Evolutionary conservation across 2,329 filamentous ascomycete genomes (phyloP), one percentile per base, ranked within the genome.

Genomic region (Calonectria multiphialidica): DNA sequence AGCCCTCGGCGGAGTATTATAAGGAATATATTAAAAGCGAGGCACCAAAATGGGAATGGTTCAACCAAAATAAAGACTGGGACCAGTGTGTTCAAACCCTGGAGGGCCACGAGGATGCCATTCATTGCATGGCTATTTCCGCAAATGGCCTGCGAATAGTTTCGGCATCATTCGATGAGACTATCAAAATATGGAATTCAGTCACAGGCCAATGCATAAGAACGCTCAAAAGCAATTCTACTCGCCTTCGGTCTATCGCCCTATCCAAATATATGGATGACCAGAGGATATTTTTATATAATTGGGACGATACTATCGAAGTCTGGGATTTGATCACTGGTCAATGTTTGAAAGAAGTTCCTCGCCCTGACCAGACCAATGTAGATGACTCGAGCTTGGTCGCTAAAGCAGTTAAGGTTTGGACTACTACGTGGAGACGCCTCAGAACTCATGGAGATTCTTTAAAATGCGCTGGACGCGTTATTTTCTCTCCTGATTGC

Each of bases 231-330:
- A 7, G 13, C 13, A 5, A 3, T 5, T 2, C 6, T 28, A 9
- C 5, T 15, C 1, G 13, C 23, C 4, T 28, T 28, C 0, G 1
- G 2, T 30, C 12, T 18, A 1, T 28, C 1, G 23, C 23, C 8
- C 15, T 50, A 12, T 16, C 7, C 13, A 12, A 10, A 30, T 10
- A 16, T 28, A 3, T 5, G 3, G 47, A 50, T 50, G 47, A 15
- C 13, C 12, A 50, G 23, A 21, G 13, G 9, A 16, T 18, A 28
- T 50, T 25, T 50, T 50, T 23, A 50, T 9, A 5, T 5, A 25
- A 50, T 50, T 6, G 23, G 25, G 23, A 5, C 12, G 6, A 42
- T 3, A 18, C 15, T 3, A 50, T 50, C 15, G 12, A 28, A 30
- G 13, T 30, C 15, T 50, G 21, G 23, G 25, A 50, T 25, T 15